Base-by-base conservation (phyloP, 768 basidiomycete genomes). In the Mrakia hoshinonis region DNA sequence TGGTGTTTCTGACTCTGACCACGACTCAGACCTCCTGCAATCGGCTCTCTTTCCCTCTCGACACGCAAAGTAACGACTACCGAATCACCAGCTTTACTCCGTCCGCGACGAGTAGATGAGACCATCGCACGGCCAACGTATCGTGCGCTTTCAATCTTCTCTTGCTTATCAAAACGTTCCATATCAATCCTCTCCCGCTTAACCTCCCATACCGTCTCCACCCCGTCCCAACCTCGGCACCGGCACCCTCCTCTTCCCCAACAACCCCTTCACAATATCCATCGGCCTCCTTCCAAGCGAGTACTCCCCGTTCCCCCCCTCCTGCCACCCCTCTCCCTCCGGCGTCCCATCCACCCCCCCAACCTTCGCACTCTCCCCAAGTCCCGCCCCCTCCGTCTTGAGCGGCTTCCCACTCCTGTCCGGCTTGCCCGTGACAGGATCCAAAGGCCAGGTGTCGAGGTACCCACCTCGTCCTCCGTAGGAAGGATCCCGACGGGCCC, bases 141-240 rank as follows among this genome's bases (percentile, higher is more conserved):
- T n/a, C n/a, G n/a, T n/a, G n/a, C n/a, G n/a, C n/a, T n/a, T n/a
- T n/a, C n/a, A n/a, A n/a, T n/a, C n/a, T n/a, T n/a, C n/a, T n/a
- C n/a, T n/a, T n/a, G n/a, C n/a, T n/a, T n/a, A n/a, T n/a, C n/a
- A 43, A 43, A 43, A 15, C 43, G 43, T 43, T 43, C 43, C 43
- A 43, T 43, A 43, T 15, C 15, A 15, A 6, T 43, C 43, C 43
- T 43, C 43, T 15, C 6, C 43, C 15, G 43, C 43, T 43, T 67
- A 72, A 49, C 70, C 70, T 7, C 70, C 70, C 64, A 72, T 65
- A 7, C 70, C 70, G 31, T 72, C 70, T 10, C 58, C 52, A 9
- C 54, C 66, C 12, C 51, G 29, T 4, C 39, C 22, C 39, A 55
- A 67, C 54, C 70, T 58, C 63, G 47, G 29, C n/a, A 51, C 65